Conservation (phyloP, 441 rosid genomes). For the Populus trichocarpa region DNA sequence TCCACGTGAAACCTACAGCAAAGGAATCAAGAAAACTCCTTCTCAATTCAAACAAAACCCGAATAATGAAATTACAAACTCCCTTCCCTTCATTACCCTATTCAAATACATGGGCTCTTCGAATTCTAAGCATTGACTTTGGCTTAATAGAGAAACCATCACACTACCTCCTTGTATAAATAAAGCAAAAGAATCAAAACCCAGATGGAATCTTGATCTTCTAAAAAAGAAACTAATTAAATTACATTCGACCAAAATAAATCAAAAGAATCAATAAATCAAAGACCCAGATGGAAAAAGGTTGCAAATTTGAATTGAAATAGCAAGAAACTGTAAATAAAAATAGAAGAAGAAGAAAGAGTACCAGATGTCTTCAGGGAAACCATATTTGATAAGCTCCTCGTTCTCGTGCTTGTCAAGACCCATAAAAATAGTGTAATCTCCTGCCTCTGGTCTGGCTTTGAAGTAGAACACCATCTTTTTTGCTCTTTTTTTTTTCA, state of each 20-base stretch:
- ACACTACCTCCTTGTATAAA: too few relatives aligned
- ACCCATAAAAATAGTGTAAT: slow-evolving; percentile 98
- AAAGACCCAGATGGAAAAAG: neutral
- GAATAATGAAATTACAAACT: neutral
- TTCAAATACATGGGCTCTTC: neutral
- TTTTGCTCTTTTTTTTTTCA: neutral
- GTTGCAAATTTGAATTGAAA: neutral
- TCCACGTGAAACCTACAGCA: slow-evolving; percentile 93
- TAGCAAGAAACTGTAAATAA: neutral
- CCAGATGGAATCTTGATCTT: neutral
- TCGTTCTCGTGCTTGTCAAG: slow-evolving; percentile 99
- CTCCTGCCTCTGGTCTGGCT: slow-evolving; percentile 92
- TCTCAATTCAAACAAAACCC: neutral
- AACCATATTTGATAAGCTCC: slow-evolving; percentile 97
- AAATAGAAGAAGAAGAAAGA: neutral
- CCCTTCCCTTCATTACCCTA: neutral
- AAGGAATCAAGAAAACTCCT: slow-evolving; percentile 1
- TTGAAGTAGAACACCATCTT: slow-evolving; percentile 95
- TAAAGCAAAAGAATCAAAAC: neutral
- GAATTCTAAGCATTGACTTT: neutral
- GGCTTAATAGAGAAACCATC: neutral
- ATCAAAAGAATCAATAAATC: neutral
- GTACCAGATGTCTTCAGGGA: slow-evolving; percentile 94
- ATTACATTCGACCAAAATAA: neutral
- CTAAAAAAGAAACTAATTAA: neutral